Base-by-base conservation (phyloP, 768 basidiomycete genomes). In the Austroboletus eburneus region DNA sequence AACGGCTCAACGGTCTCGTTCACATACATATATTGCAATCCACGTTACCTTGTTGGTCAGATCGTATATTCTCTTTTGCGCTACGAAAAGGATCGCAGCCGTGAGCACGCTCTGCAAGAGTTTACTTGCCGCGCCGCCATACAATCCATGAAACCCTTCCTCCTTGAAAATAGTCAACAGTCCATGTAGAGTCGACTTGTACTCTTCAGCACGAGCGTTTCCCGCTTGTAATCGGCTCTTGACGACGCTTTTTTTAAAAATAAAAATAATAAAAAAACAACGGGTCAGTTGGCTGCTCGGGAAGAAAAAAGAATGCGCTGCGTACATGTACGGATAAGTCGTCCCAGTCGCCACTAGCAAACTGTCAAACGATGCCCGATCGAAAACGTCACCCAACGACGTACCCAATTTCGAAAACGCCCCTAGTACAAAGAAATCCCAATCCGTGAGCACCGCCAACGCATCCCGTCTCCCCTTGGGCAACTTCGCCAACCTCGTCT, bases 371-470 rank as follows among this genome's bases (percentile, higher is more conserved):
- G n/a, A 10, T 17, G 22, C 45, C 33, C 25, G 23, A 22, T 47
- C 36, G 39, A n/a, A 22, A 16, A 14, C 30, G 38, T 24, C 17
- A 10, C 5, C 10, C 17, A 18, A 16, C 46, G n/a, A 37, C 76
- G 10, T 60, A 87, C 87, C 77, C 8, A 97, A 78, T 65, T 99
- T 98, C 10, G 91, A 90, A 33, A 95, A 62, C 1, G 96, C 96
- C 2, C 95, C 95, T n/a, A 98, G 79, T 50, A 93, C 57, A 74
- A 99, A 97, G 67, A 91, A 87, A 62, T 99, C 95, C 75, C 81
- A 78, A 58, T 96, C 92, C 9, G 80, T 76, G 30, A 98, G 70
- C 20, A 73, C 66, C 36, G 75, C 78, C 41, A 71, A 71, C 34
- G 69, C 70, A 32, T 69, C 65, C 37, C 64, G 68, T 39, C 73